Percentiles rank a stretch among this genome's conserved stretches.
Conservation (phyloP, 2,329 filamentous ascomycete species). For the Atkinsonella hypoxylon region DNA sequence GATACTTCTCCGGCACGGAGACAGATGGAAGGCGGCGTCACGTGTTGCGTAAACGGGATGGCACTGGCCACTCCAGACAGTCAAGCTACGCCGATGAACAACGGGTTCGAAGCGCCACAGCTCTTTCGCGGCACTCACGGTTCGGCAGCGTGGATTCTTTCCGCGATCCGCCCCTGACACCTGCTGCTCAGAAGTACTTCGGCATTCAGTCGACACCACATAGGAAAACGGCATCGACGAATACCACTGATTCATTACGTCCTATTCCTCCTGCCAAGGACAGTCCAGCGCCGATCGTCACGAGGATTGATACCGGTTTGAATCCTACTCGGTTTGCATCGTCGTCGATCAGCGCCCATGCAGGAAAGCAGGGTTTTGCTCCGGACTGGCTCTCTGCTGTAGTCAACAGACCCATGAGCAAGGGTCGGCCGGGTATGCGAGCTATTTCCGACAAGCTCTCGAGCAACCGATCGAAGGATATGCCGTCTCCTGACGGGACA, state of each 20-base stretch:
- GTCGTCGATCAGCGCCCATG: conserved; percentile 25
- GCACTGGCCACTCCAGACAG: conserved; percentile 50
- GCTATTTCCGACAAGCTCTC: conserved; percentile 71
- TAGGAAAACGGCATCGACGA: conserved; percentile 49
- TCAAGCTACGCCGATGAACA: conserved; percentile 70
- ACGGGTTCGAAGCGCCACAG: conserved; percentile 50
- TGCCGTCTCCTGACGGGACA: conserved; percentile 38
- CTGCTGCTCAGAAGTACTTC: conserved; percentile 62
- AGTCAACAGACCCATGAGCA: conserved; percentile 37
- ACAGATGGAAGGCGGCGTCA: conserved; percentile 65
- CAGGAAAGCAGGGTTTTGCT: conserved; percentile 31
- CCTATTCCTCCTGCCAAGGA: conserved; percentile 43
- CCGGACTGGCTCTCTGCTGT: conserved; percentile 43
- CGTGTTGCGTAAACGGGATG: conserved; percentile 68
- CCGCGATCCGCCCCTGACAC: conserved; percentile 46
- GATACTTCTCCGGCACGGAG: conserved; percentile 89
- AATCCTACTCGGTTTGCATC: conserved; percentile 26
- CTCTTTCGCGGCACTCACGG: conserved; percentile 61
- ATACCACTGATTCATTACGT: conserved; percentile 41
- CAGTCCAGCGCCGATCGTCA: conserved; percentile 40
- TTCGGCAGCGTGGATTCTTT: conserved; percentile 70
- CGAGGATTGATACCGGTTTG: conserved; percentile 40
- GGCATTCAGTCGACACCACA: conserved; percentile 36
- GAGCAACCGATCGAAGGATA: conserved; percentile 42
- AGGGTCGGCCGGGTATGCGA: conserved; percentile 55